Conservation (phyloP, 176 grass and related monocot species). For the Aechmea fasciata region DNA sequence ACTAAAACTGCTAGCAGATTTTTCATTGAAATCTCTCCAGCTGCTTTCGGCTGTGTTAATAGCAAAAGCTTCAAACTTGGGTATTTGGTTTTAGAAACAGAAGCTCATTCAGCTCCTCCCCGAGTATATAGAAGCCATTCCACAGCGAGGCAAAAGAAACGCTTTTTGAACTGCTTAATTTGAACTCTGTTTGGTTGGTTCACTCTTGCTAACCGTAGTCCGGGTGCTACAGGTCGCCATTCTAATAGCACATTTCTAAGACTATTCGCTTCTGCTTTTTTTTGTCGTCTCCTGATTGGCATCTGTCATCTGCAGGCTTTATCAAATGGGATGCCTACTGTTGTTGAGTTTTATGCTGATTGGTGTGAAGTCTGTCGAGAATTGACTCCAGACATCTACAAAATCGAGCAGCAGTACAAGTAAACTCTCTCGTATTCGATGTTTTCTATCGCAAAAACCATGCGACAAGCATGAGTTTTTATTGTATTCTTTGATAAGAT, state of each 20-base stretch:
- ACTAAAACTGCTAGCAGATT: too few relatives aligned
- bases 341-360: conserved; percentile 92
- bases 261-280: conserved; percentile 1
- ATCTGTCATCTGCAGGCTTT: conserved; percentile 52
- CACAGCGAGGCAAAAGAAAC: too few relatives aligned
- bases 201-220: too few relatives aligned
- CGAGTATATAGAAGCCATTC: too few relatives aligned
- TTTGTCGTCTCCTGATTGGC: conserved; percentile 13
- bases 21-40: too few relatives aligned
- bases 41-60: too few relatives aligned
- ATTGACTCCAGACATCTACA: conserved; percentile 68
- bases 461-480: not conserved
- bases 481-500: conserved; percentile 4
- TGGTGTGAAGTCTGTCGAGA: conserved; percentile 98
- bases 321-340: conserved; percentile 82
- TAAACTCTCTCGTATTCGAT: conserved; percentile 18
- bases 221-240: too few relatives aligned
- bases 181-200: too few relatives aligned
- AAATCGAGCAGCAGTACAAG: conserved; percentile 78
- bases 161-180: too few relatives aligned
- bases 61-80: too few relatives aligned
- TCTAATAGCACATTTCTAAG: not conserved
- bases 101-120: too few relatives aligned
- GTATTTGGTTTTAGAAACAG: too few relatives aligned
- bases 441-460: not conserved